Evolutionary conservation across 805 yeast species (phyloP), one percentile per base, ranked within the genome.

Genomic region (Candida loeiensis): DNA sequence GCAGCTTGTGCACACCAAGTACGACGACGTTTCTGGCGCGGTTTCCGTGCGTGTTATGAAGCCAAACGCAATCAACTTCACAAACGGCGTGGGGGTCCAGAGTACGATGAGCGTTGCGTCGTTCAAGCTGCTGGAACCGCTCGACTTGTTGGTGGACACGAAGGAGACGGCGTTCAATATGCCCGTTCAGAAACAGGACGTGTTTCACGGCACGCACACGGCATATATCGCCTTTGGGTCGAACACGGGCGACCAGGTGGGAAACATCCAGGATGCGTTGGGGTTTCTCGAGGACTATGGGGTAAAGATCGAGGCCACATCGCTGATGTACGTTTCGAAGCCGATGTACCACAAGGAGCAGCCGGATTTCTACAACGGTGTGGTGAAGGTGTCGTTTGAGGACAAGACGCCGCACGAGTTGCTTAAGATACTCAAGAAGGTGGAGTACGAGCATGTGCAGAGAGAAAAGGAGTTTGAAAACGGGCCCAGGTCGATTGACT

Each of bases 271-370:
- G 6, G 48, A 48, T 12, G 83, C 96, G 0, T 56, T 86, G 5
- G 58, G 60, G 0, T 65, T 73, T 34, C 62, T 86, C 12, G 55
- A 59, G 22, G 35, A 58, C 4, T 53, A 66, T 7, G 54, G 56
- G 0, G 68, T 85, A 14, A 49, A 59, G 9, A 74, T 93, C 0
- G 43, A 70, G 2, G 67, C 74, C 2, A 76, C 91, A 0, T 90
- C 98, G 0, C 78, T 95, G 0, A 63, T 91, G 40, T 93, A 87
- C 59, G 79, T 83, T 43, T 86, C 96, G 15, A 86, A 82, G 51
- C 98, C 99, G 28, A 91, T 93, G 98, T 93, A 89, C 59, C 79
- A 73, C 46, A 60, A 73, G 25, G 85, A 88, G 41, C 99, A 93
- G 62, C 73, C 79, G 2, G 80, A 79, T 51, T 93, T 93, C 54